Base-by-base conservation (phyloP, 352 stramenopile species). In the Globisporangium parvum region DNA sequence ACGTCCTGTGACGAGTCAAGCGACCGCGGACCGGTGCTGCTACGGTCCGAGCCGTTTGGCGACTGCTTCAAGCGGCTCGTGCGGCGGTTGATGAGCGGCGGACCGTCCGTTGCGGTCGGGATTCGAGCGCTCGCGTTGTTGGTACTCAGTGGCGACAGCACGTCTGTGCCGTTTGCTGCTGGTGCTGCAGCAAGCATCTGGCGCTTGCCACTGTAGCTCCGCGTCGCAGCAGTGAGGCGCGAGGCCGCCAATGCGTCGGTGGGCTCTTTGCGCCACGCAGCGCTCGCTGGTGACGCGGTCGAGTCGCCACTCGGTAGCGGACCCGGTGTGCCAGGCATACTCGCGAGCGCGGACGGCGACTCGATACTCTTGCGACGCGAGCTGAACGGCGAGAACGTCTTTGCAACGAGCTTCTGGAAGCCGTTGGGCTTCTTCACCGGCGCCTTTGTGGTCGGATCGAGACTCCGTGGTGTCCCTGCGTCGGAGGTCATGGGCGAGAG, bases 381-480 rank as follows among this genome's bases (percentile, higher is more conserved):
- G 3, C 58, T 55, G 40, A 78, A 87, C 0, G 81, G 77, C n/a
- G 79, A 88, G 47, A 90, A 67, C 1, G 67, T 70, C 41, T 76
- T 78, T 23, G 73, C 71, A 28, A 88, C 71, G 21, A 88, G 67
- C n/a, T 81, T 87, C 58, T 85, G 66, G 23, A 89, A 70, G 23
- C 77, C 83, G 8, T 69, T 77, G 47, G 73, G 72, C 54, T 80
- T 82, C 40, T 67, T 73, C 48, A 44, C 46, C 23, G 47, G 21
- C 26, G 44, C 42, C 40, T 57, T 52, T 44, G 11, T 57, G 15
- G 33, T 18, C 48, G 40, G 31, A 21, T 61, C 66, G 31, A 37
- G 64, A 53, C 24, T 75, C 60, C 24, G 60, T 58, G 39, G 15
- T 8, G 39, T 44, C 15, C 6, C 18, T 44, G 39, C 6, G 39